phyloP scores from a whole-genome alignment of 345 rosid species.

The Nasturtium officinale region DNA sequence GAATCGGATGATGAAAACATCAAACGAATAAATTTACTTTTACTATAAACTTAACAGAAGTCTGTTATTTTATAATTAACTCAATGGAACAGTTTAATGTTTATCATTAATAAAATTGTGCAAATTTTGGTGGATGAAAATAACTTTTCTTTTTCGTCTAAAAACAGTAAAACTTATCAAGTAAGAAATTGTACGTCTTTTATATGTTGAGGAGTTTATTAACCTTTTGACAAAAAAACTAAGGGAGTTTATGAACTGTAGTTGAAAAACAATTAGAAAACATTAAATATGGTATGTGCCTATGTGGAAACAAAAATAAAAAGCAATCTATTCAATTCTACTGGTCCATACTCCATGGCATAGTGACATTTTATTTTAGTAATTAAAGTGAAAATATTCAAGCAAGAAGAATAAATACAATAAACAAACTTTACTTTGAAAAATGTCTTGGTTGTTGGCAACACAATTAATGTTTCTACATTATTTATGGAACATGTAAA shows the following conservation, averaged over 20 bases:
- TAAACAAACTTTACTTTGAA: neutral
- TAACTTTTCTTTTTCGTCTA: neutral
- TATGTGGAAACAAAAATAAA: neutral
- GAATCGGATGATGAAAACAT: too few relatives aligned
- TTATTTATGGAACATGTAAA: neutral
- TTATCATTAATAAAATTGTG: too few relatives aligned
- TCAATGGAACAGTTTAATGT: neutral
- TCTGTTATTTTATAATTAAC: too few relatives aligned
- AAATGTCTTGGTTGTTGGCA: constrained; percentile 10
- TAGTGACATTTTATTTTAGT: neutral
- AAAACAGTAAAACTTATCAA: neutral
- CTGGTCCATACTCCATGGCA: neutral
- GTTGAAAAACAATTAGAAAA: neutral
- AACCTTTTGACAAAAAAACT: too few relatives aligned
- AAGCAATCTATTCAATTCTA: neutral
- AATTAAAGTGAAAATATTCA: neutral
- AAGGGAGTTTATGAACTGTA: neutral
- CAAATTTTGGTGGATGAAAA: neutral
- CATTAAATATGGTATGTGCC: neutral
- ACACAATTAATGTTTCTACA: neutral
- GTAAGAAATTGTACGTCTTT: neutral
- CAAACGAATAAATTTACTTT: neutral
- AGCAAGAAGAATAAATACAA: neutral
- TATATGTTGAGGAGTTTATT: neutral
- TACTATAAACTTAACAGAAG: too few relatives aligned